Conservation (phyloP, 768 basidiomycete genomes). For the Pleurotus tuoliensis region DNA sequence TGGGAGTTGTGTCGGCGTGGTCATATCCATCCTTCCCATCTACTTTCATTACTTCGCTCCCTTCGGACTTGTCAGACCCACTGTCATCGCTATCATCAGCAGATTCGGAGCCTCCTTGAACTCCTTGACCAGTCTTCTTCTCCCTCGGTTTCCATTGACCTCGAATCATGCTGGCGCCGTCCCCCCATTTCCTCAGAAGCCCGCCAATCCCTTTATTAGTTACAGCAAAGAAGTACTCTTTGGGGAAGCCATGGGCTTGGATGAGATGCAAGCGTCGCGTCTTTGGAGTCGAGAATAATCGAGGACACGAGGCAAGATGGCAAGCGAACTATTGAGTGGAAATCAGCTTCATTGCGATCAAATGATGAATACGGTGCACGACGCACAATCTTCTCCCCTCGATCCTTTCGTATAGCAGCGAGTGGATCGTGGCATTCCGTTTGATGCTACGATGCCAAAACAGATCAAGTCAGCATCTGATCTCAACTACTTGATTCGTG, state of each 20-base stretch:
- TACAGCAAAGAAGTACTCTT: conserved; percentile 87
- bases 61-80: conserved; percentile 21
- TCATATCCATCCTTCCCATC: conserved; percentile 11
- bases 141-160: conserved; percentile 60
- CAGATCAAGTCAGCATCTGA: conserved; percentile 2
- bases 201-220: conserved; percentile 90
- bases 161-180: conserved; percentile 77
- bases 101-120: conserved; percentile 17
- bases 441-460: conserved; percentile 51
- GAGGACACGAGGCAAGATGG: conserved; percentile 56
- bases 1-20: conserved; percentile 1
- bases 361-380: no score
- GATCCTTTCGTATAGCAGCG: conserved; percentile 68
- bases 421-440: conserved; percentile 89
- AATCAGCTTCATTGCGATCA: no score
- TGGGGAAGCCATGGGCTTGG: conserved; percentile 76
- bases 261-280: conserved; percentile 79
- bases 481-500: not conserved
- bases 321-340: conserved; percentile 62
- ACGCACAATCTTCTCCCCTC: conserved; percentile 84
- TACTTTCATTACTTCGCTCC: conserved; percentile 7
- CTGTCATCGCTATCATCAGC: conserved; percentile 21
- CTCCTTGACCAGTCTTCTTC: conserved; percentile 16
- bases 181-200: conserved; percentile 75
- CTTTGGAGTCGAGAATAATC: conserved; percentile 69